Conservation (phyloP, 2,329 filamentous ascomycete genomes). For the Hymenoscyphus occultus region DNA sequence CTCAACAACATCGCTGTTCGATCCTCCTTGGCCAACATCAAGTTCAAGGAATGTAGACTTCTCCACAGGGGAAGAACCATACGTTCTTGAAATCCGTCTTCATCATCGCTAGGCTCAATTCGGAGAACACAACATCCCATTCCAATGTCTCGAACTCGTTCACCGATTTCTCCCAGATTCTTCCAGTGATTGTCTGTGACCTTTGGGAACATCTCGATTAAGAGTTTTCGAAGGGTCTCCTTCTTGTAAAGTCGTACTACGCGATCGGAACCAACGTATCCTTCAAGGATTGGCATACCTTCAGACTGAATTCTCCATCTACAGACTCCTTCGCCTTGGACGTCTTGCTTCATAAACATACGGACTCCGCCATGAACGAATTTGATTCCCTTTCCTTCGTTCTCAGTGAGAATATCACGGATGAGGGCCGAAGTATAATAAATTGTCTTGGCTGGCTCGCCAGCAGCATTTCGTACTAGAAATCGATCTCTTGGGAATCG, state of each 20-base stretch:
- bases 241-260: conserved; percentile 73
- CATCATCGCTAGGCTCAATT: conserved; percentile 68
- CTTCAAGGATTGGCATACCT: conserved; percentile 85
- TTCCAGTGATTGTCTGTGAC: conserved; percentile 72
- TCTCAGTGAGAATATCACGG: conserved; percentile 79
- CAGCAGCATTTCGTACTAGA: conserved; percentile 91
- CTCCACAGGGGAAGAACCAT: conserved; percentile 95
- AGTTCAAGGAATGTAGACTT: conserved; percentile 84
- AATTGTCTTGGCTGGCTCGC: conserved; percentile 86
- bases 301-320: conserved; percentile 95
- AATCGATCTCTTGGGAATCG: conserved; percentile 89
- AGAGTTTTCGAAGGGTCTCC: conserved; percentile 74
- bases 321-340: conserved; percentile 81
- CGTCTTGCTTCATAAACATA: conserved; percentile 98
- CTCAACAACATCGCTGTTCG: conserved; percentile 86
- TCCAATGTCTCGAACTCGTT: conserved; percentile 71
- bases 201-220: conserved; percentile 96
- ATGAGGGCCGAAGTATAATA: conserved; percentile 90
- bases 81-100: conserved; percentile 65
- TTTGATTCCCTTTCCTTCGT: conserved; percentile 88
- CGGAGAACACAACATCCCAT: conserved; percentile 93
- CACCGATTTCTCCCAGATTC: conserved; percentile 81
- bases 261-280: conserved; percentile 78
- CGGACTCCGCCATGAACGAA: conserved; percentile 97
- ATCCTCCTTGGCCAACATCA: conserved; percentile 98